These are phyloP conservation scores for Pisolithus orientalis DNA, from an alignment of 768 basidiomycete species.

Conservation along the genomic window DNA sequence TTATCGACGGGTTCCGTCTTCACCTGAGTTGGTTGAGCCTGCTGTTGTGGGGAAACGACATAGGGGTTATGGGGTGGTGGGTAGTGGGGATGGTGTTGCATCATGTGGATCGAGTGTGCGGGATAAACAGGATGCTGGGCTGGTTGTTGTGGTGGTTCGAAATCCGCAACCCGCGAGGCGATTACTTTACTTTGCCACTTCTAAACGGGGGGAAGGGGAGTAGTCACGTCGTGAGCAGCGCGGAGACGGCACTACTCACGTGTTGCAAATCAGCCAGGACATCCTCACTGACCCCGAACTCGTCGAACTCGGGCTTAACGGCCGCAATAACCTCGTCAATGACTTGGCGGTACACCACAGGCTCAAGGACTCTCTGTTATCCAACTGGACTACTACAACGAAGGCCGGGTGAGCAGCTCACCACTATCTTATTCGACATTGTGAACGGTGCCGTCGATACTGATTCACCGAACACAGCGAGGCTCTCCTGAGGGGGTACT, in stretches of 20 bases:
- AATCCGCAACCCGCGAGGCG: slow-evolving; percentile 92
- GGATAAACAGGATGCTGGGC: slow-evolving; percentile 47
- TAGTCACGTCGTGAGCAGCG: not conserved
- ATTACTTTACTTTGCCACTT: slow-evolving; percentile 97
- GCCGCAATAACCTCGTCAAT: slow-evolving; percentile 92
- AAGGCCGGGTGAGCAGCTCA: slow-evolving; percentile 72
- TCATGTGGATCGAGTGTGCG: slow-evolving; percentile 59
- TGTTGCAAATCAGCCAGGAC: slow-evolving; percentile 84
- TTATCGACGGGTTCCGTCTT: slow-evolving; percentile 71
- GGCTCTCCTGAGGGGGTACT: slow-evolving; percentile 26
- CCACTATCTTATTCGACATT: slow-evolving; percentile 99
- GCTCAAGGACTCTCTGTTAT: slow-evolving; percentile 66
- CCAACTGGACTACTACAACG: slow-evolving; percentile 48
- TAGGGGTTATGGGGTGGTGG: slow-evolving; percentile 47
- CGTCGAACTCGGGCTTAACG: slow-evolving; percentile 93
- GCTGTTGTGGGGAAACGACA: slow-evolving; percentile 26
- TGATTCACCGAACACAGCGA: slow-evolving; percentile 15
- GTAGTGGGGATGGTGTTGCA: slow-evolving; percentile 50
- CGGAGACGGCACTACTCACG: slow-evolving; percentile 45
- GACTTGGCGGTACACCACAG: slow-evolving; percentile 83
- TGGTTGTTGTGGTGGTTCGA: slow-evolving; percentile 53
- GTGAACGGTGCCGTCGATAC: slow-evolving; percentile 25
- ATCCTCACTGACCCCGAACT: slow-evolving; percentile 90
- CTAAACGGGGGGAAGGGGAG: slow-evolving; percentile 34
- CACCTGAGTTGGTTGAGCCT: slow-evolving; percentile 38